Evolutionary conservation across 345 rosid species (phyloP).

Genomic region (Eucalyptus sp.): DNA sequence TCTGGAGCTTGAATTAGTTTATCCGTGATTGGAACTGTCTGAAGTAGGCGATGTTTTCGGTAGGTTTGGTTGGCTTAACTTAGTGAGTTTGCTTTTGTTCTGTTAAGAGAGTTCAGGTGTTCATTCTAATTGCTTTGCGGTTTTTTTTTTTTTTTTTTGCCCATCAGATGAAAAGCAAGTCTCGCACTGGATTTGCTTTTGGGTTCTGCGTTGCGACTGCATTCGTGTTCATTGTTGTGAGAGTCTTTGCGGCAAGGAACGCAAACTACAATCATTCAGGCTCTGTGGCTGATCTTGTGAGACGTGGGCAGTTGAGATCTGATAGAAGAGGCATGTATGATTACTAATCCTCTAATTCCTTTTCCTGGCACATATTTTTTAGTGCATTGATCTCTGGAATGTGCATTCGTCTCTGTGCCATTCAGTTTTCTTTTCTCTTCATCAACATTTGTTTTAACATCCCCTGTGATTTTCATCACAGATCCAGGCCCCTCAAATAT

Average conservation of each 20-base stretch:
- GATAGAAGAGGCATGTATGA: slow-evolving; percentile 99
- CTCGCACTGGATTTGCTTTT: slow-evolving; percentile 18
- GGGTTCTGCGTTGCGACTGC: slow-evolving; percentile 47
- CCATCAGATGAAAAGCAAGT: slow-evolving; percentile 29
- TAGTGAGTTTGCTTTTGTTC: background rate
- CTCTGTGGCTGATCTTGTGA: slow-evolving; percentile 88
- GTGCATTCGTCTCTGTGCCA: background rate
- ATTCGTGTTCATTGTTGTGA: slow-evolving; percentile 30
- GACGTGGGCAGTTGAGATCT: slow-evolving; percentile 93
- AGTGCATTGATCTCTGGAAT: background rate
- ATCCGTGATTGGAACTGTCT: background rate
- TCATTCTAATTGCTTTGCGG: background rate
- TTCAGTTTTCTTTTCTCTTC: background rate
- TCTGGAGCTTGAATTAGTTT: background rate
- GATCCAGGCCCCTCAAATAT: slow-evolving; percentile 66
- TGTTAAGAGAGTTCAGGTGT: background rate
- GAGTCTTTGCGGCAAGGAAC: slow-evolving; percentile 32
- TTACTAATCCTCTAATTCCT: slow-evolving; percentile 6
- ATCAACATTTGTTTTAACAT: background rate
- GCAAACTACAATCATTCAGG: slow-evolving; percentile 41
- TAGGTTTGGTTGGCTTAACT: background rate
- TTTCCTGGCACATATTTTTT: background rate
- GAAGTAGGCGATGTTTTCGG: background rate
- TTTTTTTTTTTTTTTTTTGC: background rate
- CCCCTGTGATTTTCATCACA: slow-evolving; percentile 9